Evolutionary conservation across 441 rosid species (phyloP), one percentile per base, ranked within the genome.

Genomic region (Eutrema salsugineum): DNA sequence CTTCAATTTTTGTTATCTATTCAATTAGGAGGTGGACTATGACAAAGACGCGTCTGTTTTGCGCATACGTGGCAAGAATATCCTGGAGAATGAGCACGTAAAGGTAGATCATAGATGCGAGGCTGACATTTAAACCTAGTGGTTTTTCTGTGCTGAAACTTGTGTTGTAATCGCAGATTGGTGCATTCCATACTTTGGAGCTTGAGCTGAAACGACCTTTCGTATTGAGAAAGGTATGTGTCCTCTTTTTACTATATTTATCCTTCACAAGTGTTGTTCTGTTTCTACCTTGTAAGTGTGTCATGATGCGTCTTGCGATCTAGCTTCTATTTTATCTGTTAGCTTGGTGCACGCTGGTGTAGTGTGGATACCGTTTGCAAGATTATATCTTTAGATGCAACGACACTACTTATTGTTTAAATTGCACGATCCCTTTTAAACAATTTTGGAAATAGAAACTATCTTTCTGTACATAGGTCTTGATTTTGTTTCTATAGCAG

Each of bases 31-130:
- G 20, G 83, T 81, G 61, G 94, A 94, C 57, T 94, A 89, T 83
- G 98, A 94, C 59, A 88, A 92, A 84, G 96, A 76, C 24, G 97
- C 88, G 11, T 71, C 90, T 49, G 85, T 83, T 44, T 72, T 94
- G 81, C 93, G 99, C 56, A 79, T 94, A 69, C 97, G 97, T n/a
- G 99, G 99, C 46, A 94, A 88, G 79, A 94, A 94, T 80, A 76
- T 85, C 54, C 78, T 90, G 48, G 94, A 91, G 82, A 94, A 92
- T 77, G 93, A 89, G 32, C 73, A 92, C 72, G 99, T 94, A 17
- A 89, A 94, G 88, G 99, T 92, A 74, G 58, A n/a, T n/a, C n/a
- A n/a, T n/a, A n/a, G n/a, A 73, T 55, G 62, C 44, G 40, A 61
- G 51, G 5, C 64, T 53, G 19, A n/a, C 8, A 68, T 66, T 65